phyloP scores from a whole-genome alignment of 2,329 filamentous ascomycete genomes.

The Raffaelea ambrosiae region DNA sequence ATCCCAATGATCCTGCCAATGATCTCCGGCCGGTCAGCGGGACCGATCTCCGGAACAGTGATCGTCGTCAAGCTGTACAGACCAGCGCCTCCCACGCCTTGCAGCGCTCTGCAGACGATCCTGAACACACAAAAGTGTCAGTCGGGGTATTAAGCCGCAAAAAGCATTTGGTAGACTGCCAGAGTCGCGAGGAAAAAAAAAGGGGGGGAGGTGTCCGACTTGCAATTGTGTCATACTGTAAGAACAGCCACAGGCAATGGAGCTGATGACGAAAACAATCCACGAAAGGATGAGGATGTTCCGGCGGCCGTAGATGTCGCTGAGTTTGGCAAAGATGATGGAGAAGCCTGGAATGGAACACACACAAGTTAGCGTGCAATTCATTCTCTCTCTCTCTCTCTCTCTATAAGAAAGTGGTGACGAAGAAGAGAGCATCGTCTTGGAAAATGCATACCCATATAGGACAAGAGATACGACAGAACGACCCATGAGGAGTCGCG shows the following conservation, averaged over 20 bases:
- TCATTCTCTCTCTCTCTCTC: not conserved
- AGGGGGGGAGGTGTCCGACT: slow-evolving; percentile 1
- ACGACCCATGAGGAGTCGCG: slow-evolving; percentile 15
- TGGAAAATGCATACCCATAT: slow-evolving; percentile 11
- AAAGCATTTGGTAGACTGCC: not conserved
- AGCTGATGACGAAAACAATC: slow-evolving; percentile 30
- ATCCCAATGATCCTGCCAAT: slow-evolving; percentile 47
- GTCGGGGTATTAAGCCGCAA: too few relatives aligned
- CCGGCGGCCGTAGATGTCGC: slow-evolving; percentile 34
- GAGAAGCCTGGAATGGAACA: slow-evolving; percentile 16
- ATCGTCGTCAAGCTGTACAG: slow-evolving; percentile 53
- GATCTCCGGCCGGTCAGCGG: slow-evolving; percentile 40
- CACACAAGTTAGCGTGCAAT: too few relatives aligned
- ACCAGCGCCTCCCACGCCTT: slow-evolving; percentile 53
- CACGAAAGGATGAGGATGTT: slow-evolving; percentile 25
- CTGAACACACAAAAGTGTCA: too few relatives aligned
- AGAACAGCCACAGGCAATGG: slow-evolving; percentile 28
- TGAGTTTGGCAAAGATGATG: slow-evolving; percentile 17
- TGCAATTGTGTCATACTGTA: slow-evolving; percentile 23
- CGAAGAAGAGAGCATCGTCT: too few relatives aligned
- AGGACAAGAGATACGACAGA: slow-evolving; percentile 15
- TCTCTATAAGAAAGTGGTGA: too few relatives aligned
- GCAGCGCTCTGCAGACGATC: slow-evolving; percentile 49
- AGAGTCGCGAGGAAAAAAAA: not conserved
- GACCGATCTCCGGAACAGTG: slow-evolving; percentile 47